Base-by-base conservation (phyloP, 1,284 basidiomycete genomes). In the Clitocybe nebularis region DNA sequence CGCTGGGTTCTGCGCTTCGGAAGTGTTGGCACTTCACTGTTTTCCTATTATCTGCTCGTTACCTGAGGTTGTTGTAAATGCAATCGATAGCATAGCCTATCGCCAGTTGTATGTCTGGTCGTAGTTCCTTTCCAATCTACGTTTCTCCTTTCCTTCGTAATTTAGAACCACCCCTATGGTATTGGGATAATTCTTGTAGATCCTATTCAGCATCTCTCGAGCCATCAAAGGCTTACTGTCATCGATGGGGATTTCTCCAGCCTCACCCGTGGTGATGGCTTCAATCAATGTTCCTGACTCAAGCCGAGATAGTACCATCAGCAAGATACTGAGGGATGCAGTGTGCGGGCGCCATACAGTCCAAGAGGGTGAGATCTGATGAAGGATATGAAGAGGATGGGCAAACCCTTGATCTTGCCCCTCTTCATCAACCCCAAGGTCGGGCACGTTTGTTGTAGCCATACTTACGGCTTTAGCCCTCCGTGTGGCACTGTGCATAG, bases 321-420 rank as follows among this genome's bases (percentile, higher is more conserved):
- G 57, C 30, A 88, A 58, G 9, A 77, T 53, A 3, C 63, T 57
- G 20, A 84, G 56, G 5, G 76, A 69, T 24, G 65, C 64, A 16
- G 51, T 57, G 54, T 85, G 81, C n/a, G 81, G 77, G 37, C 67
- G 68, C 85, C 84, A 88, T 33, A 68, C 57, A 45, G 77, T 74
- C 78, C 81, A 84, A 13, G 72, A 62, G 3, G 81, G 82, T 3
- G 80, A 74, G 43, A 83, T 68, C 46, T 78, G 74, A 49, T 81
- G 74, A 6, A 87, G 66, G 14, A 82, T 58, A 47, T 79, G 69
- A 26, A 89, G 62, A 4, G 79, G 72, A 56, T 79, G 74, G 14
- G 71, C 73, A 46, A 79, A 67, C 56, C 75, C 72, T 44, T 59
- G 48, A 2, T 40, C 45, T 16, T 56, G 47, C 20, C 52, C 52